A percentile compares a stretch with the other conserved stretches of the same genome.
phyloP scores from a whole-genome alignment of 2,329 filamentous ascomycete species.

The Colletotrichum sp. region DNA sequence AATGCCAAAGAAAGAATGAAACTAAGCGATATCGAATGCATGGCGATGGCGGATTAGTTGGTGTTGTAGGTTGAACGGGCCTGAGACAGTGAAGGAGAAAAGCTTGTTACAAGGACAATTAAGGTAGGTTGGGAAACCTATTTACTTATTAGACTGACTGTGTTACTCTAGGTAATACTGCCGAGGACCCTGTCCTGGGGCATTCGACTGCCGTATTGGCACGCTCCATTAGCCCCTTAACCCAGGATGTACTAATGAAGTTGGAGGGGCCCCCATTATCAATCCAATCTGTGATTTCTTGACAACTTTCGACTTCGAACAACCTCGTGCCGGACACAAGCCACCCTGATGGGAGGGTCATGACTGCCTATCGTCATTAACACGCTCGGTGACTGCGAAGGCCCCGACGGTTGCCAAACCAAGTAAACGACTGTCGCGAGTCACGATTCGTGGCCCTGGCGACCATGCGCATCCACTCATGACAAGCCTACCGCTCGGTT shows the following conservation, averaged over 20 bases:
- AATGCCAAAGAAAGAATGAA: neutral
- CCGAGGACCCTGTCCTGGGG: neutral
- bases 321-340: neutral
- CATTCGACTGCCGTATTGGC: neutral
- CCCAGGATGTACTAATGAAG: neutral
- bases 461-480: neutral
- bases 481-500: neutral
- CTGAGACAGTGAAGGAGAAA: neutral
- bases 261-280: neutral
- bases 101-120: neutral
- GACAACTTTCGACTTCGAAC: neutral
- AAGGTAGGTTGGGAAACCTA: neutral
- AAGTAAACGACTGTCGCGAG: neutral
- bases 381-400: neutral
- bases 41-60: neutral
- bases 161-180: rapidly evolving
- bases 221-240: neutral
- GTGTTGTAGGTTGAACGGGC: neutral
- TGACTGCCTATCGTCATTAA: neutral
- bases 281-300: neutral
- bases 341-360: neutral
- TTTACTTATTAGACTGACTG: neutral
- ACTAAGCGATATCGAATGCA: neutral
- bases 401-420: neutral
- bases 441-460: neutral